Evolutionary conservation across 2,329 filamentous ascomycete genomes (phyloP).

Genomic region (Penicillium janthinellum): DNA sequence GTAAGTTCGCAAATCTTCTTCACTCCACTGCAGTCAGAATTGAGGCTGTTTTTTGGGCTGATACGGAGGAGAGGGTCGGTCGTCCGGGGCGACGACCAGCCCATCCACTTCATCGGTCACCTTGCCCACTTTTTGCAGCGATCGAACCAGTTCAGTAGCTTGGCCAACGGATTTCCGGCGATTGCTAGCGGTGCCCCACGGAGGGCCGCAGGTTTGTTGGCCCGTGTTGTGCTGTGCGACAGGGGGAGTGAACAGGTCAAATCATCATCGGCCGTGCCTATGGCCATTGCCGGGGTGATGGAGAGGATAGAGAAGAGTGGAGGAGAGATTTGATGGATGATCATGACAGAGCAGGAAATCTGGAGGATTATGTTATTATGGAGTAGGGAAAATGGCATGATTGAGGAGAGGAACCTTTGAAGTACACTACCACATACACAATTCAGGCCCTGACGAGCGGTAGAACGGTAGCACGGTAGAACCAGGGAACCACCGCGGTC

Average conservation of each 20-base stretch:
- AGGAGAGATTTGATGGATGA: background rate
- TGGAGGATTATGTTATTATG: background rate
- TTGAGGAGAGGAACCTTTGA: background rate
- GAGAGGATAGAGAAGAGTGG: background rate
- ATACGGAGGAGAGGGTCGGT: conserved; percentile 6
- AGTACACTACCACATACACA: too few species aligned
- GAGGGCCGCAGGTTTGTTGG: conserved; percentile 14
- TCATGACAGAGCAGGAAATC: background rate
- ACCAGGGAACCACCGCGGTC: conserved; percentile 3
- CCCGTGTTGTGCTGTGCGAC: conserved; percentile 20
- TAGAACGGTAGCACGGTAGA: background rate
- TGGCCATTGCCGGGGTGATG: conserved; percentile 5
- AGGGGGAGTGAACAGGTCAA: conserved; percentile 6
- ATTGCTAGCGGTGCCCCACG: conserved; percentile 12
- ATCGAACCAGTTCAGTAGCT: conserved; percentile 12
- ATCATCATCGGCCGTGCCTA: background rate
- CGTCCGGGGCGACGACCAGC: conserved; percentile 25
- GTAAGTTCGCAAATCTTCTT: background rate
- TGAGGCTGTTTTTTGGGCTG: too few species aligned
- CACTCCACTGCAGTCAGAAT: too few species aligned
- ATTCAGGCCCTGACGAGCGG: background rate
- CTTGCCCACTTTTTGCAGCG: background rate
- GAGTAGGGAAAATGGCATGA: background rate
- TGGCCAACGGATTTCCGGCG: conserved; percentile 8
- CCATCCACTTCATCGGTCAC: background rate